Conservation (phyloP, 2,329 filamentous ascomycete genomes). For the Rhynchosporium secalis region DNA sequence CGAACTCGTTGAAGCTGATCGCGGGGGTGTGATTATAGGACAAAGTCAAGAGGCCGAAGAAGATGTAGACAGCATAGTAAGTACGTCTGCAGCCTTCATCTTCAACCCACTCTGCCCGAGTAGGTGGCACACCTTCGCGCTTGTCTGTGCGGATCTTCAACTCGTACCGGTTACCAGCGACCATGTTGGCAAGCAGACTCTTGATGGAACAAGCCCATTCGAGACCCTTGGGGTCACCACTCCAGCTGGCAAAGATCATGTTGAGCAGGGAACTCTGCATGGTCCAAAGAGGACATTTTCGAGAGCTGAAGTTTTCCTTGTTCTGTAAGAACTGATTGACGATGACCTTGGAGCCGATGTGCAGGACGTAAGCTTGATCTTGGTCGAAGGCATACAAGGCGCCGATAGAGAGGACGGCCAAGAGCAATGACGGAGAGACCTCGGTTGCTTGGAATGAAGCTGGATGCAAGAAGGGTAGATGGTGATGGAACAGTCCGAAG, state of each 20-base stretch:
- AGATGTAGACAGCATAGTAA: constrained; percentile 98
- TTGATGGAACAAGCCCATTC: constrained; percentile 99
- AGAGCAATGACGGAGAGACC: constrained; percentile 77
- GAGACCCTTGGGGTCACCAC: constrained; percentile 92
- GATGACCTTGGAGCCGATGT: constrained; percentile 95
- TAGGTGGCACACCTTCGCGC: constrained; percentile 73
- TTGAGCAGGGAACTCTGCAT: constrained; percentile 97
- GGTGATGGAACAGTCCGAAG: constrained; percentile 95
- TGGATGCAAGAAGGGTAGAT: constrained; percentile 92
- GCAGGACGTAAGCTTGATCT: constrained; percentile 93
- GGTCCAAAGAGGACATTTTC: constrained; percentile 95
- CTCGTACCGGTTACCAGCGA: constrained; percentile 94
- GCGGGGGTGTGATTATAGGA: constrained; percentile 98
- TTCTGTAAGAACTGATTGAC: constrained; percentile 97
- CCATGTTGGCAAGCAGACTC: constrained; percentile 97
- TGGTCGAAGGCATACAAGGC: constrained; percentile 96
- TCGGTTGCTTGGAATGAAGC: constrained; percentile 82
- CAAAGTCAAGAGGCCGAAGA: constrained; percentile 91
- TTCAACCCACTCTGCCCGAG: constrained; percentile 88
- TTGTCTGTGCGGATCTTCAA: constrained; percentile 90
- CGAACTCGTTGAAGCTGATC: constrained; percentile 98
- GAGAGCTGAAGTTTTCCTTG: constrained; percentile 97
- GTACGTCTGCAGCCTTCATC: constrained; percentile 95
- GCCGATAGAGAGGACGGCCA: constrained; percentile 91
- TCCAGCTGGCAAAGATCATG: constrained; percentile 99